Conservation (phyloP, 1,139 yeast species). For the Yamadazyma friedrichii region DNA sequence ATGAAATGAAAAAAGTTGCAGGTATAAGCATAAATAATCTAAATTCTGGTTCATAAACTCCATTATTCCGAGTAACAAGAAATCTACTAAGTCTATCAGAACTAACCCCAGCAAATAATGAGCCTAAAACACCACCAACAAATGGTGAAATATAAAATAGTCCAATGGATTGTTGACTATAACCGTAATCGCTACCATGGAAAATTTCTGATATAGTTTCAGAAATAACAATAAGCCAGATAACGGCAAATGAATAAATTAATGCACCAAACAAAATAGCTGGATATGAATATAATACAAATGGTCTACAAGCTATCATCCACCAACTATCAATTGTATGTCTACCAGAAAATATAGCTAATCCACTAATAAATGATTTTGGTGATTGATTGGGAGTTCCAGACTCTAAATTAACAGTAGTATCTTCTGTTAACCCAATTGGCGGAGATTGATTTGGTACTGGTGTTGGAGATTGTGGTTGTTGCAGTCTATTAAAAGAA, state of each 20-base stretch:
- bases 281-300: conserved; percentile 52
- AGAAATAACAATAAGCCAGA: conserved; percentile 62
- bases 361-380: conserved; percentile 13
- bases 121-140: conserved; percentile 58
- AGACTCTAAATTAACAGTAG: conserved; percentile 3
- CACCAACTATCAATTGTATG: conserved; percentile 53
- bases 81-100: conserved; percentile 47
- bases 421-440: conserved; percentile 19
- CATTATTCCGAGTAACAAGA: conserved; percentile 41
- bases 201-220: conserved; percentile 56
- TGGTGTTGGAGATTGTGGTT: background rate
- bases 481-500: background rate
- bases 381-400: conserved; percentile 15
- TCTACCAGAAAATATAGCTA: conserved; percentile 41
- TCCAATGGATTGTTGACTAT: conserved; percentile 51
- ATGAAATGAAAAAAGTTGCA: conserved; percentile 41
- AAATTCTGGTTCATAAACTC: conserved; percentile 64
- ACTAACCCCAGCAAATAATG: conserved; percentile 50
- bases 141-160: conserved; percentile 58
- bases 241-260: conserved; percentile 56
- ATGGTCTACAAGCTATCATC: conserved; percentile 59
- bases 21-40: conserved; percentile 56
- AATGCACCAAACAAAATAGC: conserved; percentile 53
- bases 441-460: conserved; percentile 12
- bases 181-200: conserved; percentile 43